Evolutionary conservation across 495 filamentous ascomycete genomes (phyloP).

Genomic region (Lasiosphaeris hirsuta): DNA sequence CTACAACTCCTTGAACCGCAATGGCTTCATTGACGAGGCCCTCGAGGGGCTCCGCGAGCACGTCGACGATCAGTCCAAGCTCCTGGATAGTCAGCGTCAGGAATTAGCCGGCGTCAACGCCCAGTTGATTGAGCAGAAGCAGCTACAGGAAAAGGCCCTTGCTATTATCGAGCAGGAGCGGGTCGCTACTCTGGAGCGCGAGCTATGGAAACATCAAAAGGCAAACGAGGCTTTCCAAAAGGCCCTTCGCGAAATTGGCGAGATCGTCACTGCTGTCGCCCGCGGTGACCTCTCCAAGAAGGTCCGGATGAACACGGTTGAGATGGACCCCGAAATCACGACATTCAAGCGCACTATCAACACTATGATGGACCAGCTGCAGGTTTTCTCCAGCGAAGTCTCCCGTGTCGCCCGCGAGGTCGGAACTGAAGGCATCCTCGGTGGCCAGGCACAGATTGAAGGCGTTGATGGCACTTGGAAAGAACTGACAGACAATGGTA

Average conservation of each 20-base stretch:
- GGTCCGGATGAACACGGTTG: conserved; percentile 89
- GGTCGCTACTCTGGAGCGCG: conserved; percentile 69
- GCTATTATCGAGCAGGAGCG: conserved; percentile 52
- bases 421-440: conserved; percentile 95
- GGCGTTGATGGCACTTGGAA: conserved; percentile 98
- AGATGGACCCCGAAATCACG: conserved; percentile 99
- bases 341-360: conserved; percentile 98
- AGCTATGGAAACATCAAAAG: conserved; percentile 93
- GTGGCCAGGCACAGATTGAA: conserved; percentile 90
- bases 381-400: conserved; percentile 96
- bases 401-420: conserved; percentile 95
- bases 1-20: conserved; percentile 29
- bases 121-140: conserved; percentile 63
- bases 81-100: conserved; percentile 69
- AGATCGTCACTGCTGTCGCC: conserved; percentile 92
- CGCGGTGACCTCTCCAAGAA: conserved; percentile 97
- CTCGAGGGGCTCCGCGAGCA: conserved; percentile 69
- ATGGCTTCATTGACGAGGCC: conserved; percentile 58
- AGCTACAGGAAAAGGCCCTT: conserved; percentile 59
- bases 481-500: conserved; percentile 92
- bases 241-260: conserved; percentile 92
- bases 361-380: conserved; percentile 98
- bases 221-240: conserved; percentile 99
- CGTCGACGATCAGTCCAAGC: conserved; percentile 74
- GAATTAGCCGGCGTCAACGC: conserved; percentile 68